Evolutionary conservation across 2,329 filamentous ascomycete species (phyloP), one percentile per base, ranked within the genome.

Genomic region (Aspergillus phoenicis): DNA sequence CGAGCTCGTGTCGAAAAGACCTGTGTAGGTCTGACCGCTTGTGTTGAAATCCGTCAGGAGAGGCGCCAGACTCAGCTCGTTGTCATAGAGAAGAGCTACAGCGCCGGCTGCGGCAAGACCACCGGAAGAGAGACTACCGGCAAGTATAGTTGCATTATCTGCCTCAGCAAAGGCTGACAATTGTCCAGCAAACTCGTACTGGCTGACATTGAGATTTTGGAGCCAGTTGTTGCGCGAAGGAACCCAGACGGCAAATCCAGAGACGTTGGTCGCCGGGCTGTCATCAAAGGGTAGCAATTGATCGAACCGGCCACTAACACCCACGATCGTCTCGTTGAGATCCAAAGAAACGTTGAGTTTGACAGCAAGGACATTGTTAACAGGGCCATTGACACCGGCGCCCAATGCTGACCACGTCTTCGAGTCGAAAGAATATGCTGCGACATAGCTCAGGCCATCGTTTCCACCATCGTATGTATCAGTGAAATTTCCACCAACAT

Each of bases 181-280:
- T 59, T 87, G 80, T 39, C 95, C 96, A 60, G 84, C 83, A 68
- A 96, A 85, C 6, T 85, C 82, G 58, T 91, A 87, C 33, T 87
- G 83, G 7, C 85, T 78, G 6, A 86, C 80, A 38, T 87, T 76
- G 17, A 97, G 79, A 67, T 96, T 95, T 71, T 92, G 87, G 15
- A 99, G 82, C 95, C 95, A 99, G 73, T 95, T 95, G 60, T 83
- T 84, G 63, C 85, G 83, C 3, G 93, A 96, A 3, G 91, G 91
- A 7, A 98, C 89, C 95, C 95, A 99, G 39, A 98, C 83, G 13
- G 92, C 94, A 70, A 99, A 92, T 2, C 93, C 93, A 54, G 86
- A 77, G 0, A 88, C 90, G 8, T 84, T 70, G 28, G 88, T 82
- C 8, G 87, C 84, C 6, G 82, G 75, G 66, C 88, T 88, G 64